A percentile compares a stretch with the other conserved stretches of the same genome.
phyloP scores from a whole-genome alignment of 1,284 basidiomycete species.

The Trametes versicolor region DNA sequence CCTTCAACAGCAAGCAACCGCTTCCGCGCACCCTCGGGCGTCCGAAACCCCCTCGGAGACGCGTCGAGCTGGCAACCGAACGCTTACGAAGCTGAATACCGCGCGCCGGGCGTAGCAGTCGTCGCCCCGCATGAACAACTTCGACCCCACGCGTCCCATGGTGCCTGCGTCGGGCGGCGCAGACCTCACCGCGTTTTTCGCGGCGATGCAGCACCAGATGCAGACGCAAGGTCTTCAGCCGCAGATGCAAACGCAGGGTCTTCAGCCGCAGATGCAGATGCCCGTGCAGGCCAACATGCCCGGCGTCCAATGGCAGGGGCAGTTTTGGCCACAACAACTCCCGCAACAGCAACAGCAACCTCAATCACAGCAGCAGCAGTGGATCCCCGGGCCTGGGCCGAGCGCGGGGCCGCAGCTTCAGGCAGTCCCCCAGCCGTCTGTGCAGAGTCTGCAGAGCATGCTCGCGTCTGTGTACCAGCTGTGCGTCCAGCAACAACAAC shows the following conservation, averaged over 20 bases:
- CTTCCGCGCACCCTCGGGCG: no score
- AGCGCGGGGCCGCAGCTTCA: not conserved
- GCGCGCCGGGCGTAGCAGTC: not conserved
- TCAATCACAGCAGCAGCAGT: not conserved
- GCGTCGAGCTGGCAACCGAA: not conserved
- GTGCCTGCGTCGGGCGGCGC: not conserved
- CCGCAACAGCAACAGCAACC: not conserved
- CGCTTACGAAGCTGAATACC: not conserved
- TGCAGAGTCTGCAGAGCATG: not conserved
- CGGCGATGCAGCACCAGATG: not conserved
- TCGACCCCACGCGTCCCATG: not conserved
- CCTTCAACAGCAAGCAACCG: no score
- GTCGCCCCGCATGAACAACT: not conserved
- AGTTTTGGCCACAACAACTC: not conserved
- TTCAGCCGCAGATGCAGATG: not conserved
- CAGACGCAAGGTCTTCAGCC: not conserved
- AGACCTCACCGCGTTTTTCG: not conserved
- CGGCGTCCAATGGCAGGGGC: not conserved
- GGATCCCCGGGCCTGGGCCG: not conserved
- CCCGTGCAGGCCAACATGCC: not conserved
- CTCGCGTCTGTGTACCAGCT: not conserved
- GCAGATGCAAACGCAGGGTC: not conserved
- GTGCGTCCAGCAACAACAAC: not conserved
- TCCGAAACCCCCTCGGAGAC: no score
- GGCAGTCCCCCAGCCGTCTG: not conserved